Evolutionary conservation across 1,284 basidiomycete species (phyloP), one percentile per base, ranked within the genome.

Genomic region (Tilletia indica): DNA sequence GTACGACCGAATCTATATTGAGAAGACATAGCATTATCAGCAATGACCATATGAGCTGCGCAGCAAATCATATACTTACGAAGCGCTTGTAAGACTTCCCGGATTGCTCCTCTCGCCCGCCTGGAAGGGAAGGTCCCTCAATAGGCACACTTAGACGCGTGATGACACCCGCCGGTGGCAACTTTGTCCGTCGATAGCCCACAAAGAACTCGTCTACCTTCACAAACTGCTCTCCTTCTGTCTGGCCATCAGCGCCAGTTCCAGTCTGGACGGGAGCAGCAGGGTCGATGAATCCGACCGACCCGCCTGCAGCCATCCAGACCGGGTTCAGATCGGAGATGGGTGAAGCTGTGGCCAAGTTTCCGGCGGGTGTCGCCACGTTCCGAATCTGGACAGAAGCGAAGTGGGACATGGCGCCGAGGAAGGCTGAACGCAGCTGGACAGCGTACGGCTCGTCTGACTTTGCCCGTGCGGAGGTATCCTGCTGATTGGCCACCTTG

Each of bases 241-340:
- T 16, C 31, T 73, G 25, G 25, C 25, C 25, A 31, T 31, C 25
- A 31, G 25, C 25, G 25, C 25, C 25, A 31, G 25, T 0, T 0
- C 25, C 25, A 31, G 25, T 56, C 12, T 8, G 9, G 21, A 11
- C 25, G 71, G 78, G 76, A 11, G 78, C 76, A 2, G 74, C 67
- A n/a, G 81, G 74, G 31, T 78, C 74, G 25, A 75, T 71, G 14
- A 73, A 77, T 1, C 74, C 76, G 1, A 79, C 73, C 25, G 77
- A 74, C 38, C 78, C 76, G 25, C 80, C 80, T 6, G 74, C 71
- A 1, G 85, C 85, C 6, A 85, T 78, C 85, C 84, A 85, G 54
- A 85, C 82, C 0, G 85, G 85, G 69, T 85, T 85, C 31, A 85
- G 75, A 70, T 85, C 85, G 67, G 81, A 83, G 70, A 85, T 85